These are phyloP conservation scores for Oidiodendron maius DNA, from an alignment of 495 filamentous ascomycete species.

Conservation along the genomic window DNA sequence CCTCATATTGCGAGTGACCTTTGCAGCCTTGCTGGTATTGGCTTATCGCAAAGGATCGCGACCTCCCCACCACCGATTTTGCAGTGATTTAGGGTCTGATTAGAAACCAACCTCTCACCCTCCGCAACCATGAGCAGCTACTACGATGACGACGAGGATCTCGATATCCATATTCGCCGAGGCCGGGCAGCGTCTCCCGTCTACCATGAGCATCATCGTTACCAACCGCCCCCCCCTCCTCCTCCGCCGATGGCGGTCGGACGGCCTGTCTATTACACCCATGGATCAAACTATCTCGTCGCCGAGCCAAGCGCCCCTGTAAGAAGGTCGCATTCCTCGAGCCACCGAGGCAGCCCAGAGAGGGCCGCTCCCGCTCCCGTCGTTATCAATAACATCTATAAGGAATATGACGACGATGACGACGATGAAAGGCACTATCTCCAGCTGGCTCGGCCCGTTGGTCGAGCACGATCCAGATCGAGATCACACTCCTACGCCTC, in stretches of 20 bases:
- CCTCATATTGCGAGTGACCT: no score
- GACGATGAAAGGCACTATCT: constrained; percentile 14
- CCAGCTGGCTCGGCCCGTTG: constrained; percentile 19
- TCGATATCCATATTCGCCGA: constrained; percentile 39
- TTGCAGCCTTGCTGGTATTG: no score
- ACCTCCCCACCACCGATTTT: no score
- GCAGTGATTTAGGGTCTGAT: no score
- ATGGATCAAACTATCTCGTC: constrained; percentile 8
- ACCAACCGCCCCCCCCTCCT: background rate
- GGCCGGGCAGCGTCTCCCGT: constrained; percentile 26
- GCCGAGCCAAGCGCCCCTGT: constrained; percentile 6
- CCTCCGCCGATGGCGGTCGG: background rate
- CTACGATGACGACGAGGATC: constrained; percentile 33
- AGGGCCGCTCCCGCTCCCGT: constrained; percentile 30
- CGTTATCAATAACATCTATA: constrained; percentile 46
- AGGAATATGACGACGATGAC: constrained; percentile 24
- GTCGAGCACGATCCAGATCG: constrained; percentile 21
- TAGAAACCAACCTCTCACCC: background rate
- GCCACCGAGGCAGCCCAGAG: constrained; percentile 15
- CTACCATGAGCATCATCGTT: constrained; percentile 15
- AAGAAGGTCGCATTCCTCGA: constrained; percentile 8
- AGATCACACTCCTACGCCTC: constrained; percentile 19
- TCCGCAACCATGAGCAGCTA: constrained; percentile 16
- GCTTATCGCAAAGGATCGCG: no score
- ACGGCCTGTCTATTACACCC: background rate